Evolutionary conservation across 2,329 filamentous ascomycete species (phyloP).

Genomic region (Neofusicoccum kwambonambiense): DNA sequence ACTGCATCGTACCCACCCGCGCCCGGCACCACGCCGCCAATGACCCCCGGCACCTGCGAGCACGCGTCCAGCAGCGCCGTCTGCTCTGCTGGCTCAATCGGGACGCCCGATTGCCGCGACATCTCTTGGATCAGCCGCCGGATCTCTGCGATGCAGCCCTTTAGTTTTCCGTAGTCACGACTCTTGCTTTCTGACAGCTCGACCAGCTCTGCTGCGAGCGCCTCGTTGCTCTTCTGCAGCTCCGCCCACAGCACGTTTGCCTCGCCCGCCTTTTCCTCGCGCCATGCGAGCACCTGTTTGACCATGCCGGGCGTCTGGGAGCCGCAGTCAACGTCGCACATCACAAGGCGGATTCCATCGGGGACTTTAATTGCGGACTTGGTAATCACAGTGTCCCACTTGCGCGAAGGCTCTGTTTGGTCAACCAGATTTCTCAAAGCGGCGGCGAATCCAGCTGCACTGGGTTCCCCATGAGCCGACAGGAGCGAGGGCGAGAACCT

Average conservation of each 20-base stretch:
- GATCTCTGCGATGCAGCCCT: constrained; percentile 51
- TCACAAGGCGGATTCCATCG: constrained; percentile 70
- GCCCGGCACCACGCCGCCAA: constrained; percentile 89
- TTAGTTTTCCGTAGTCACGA: constrained; percentile 53
- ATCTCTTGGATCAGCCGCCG: constrained; percentile 69
- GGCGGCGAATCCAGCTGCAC: constrained; percentile 62
- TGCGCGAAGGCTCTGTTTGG: constrained; percentile 46
- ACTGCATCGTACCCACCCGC: constrained; percentile 93
- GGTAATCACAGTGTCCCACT: constrained; percentile 78
- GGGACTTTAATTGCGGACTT: constrained; percentile 72
- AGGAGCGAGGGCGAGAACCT: constrained; percentile 86
- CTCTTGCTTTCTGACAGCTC: constrained; percentile 47
- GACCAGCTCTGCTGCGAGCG: constrained; percentile 64
- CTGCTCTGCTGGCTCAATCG: constrained; percentile 86
- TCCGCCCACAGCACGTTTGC: constrained; percentile 71
- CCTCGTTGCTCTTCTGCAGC: constrained; percentile 73
- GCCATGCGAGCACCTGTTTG: constrained; percentile 84
- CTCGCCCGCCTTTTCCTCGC: constrained; percentile 60
- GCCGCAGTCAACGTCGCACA: constrained; percentile 96
- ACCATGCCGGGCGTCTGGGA: constrained; percentile 95
- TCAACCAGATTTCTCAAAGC: constrained; percentile 67
- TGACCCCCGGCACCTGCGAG: constrained; percentile 69
- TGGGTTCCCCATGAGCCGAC: constrained; percentile 63
- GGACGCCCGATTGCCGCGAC: constrained; percentile 71
- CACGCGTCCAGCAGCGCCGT: constrained; percentile 80